Evolutionary conservation across 208 protist species (phyloP), one percentile per base, ranked within the genome.

Genomic region (Acanthamoeba triangularis): DNA sequence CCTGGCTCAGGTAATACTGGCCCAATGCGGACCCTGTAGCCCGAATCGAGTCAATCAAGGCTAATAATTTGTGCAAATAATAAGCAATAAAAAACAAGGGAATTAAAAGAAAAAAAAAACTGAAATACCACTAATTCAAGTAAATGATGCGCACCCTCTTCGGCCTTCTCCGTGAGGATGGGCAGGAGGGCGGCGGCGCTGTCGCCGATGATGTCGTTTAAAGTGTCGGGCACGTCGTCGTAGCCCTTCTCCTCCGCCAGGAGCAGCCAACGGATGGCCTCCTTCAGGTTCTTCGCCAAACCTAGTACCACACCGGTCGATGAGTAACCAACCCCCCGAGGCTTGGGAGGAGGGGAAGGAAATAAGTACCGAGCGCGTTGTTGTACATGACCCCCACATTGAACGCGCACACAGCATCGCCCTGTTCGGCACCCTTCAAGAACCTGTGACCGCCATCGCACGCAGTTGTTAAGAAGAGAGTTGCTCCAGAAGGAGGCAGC

Each of bases 191-290:
- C 72, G 18, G 72, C 37, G 18, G 35, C 72, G 72, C 33, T 47
- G 14, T 80, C 72, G 18, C 37, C 33, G 30, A 80, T 47, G 72
- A 80, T 80, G 23, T 80, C 72, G 35, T 8, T 80, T 35, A 80
- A 49, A 20, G 72, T 80, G 16, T 80, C 72, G 3, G 72, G 72
- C 13, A 80, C 72, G 18, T 80, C 72, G 72, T 80, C 72, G n/a
- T 80, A 80, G 23, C 72, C 72, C 72, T 80, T 80, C 37, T 80
- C 72, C 37, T 80, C 72, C 72, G 72, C 72, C 33, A 80, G 28
- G 4, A 80, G 28, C 72, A 80, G 72, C 72, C 72, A 80, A 49
- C 72, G 72, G 30, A 80, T 20, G 72, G 72, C 72, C 72, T 80
- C 72, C 37, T 11, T 20, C 35, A 80, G 35, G 4, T 47, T 80